These are phyloP conservation scores for Aspergillus sp. DNA, from an alignment of 2,329 filamentous ascomycete genomes.

Conservation along the genomic window DNA sequence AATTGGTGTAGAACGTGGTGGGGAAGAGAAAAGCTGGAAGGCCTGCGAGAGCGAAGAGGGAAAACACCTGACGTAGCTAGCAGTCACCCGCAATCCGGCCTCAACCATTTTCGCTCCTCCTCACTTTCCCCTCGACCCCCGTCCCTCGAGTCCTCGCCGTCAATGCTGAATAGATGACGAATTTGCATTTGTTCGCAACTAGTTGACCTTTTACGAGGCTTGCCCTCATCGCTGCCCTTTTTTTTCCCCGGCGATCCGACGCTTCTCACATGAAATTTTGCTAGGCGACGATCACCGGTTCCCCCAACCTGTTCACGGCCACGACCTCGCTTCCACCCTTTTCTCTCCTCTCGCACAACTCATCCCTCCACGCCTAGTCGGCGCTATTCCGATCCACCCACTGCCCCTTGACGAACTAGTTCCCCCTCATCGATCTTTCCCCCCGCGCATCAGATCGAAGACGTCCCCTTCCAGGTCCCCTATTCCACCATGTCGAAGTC, in stretches of 20 bases:
- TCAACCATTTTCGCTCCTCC: slow-evolving; percentile 9
- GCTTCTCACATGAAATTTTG: slow-evolving; percentile 35
- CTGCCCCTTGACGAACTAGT: not conserved
- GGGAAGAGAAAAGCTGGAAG: slow-evolving; percentile 7
- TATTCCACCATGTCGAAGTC: slow-evolving; percentile 50
- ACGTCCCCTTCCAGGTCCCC: slow-evolving; percentile 15
- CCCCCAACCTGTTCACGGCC: slow-evolving; percentile 11
- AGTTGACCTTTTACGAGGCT: not conserved
- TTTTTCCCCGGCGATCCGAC: slow-evolving; percentile 26
- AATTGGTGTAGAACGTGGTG: slow-evolving; percentile 2
- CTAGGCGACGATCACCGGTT: slow-evolving; percentile 20
- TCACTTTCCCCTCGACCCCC: slow-evolving; percentile 13
- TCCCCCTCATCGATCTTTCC: slow-evolving; percentile 22
- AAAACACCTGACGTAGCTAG: slow-evolving; percentile 12
- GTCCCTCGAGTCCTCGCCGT: slow-evolving; percentile 9
- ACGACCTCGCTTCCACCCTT: slow-evolving; percentile 9
- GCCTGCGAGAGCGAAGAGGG: not conserved
- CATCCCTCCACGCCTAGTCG: slow-evolving; percentile 6
- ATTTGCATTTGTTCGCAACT: slow-evolving; percentile 3
- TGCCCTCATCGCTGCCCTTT: not conserved
- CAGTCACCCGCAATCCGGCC: slow-evolving; percentile 5
- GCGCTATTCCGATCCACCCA: slow-evolving; percentile 11
- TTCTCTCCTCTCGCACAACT: slow-evolving; percentile 6
- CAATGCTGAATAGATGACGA: slow-evolving; percentile 2
- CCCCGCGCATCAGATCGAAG: slow-evolving; percentile 11